These are phyloP conservation scores for Pisolithus microcarpus DNA, from an alignment of 768 basidiomycete species.

Conservation along the genomic window DNA sequence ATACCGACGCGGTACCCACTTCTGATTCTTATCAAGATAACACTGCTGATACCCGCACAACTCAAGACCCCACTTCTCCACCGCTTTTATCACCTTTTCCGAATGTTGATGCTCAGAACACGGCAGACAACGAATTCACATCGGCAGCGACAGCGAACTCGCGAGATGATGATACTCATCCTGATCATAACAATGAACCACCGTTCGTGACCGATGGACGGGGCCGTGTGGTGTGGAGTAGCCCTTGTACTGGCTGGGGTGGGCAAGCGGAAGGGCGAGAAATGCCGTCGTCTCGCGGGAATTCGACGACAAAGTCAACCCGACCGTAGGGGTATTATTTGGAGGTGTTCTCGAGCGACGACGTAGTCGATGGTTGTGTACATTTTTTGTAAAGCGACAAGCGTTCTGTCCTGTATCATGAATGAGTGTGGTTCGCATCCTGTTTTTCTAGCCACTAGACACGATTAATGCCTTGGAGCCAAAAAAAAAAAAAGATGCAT, in stretches of 20 bases:
- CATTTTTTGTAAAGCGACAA: not conserved
- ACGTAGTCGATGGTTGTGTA: not conserved
- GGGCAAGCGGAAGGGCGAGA: constrained; percentile 14
- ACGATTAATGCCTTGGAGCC: no score
- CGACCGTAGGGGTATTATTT: not conserved
- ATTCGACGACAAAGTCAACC: constrained; percentile 12
- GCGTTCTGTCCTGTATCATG: no score
- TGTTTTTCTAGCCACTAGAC: no score
- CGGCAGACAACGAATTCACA: not conserved
- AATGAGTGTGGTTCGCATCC: no score
- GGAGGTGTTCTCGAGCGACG: no score
- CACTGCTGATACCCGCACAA: not conserved
- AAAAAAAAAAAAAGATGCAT: no score
- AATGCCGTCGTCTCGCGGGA: constrained; percentile 15
- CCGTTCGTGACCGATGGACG: constrained; percentile 61
- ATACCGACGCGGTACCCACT: constrained; percentile 11
- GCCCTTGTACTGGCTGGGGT: constrained; percentile 18
- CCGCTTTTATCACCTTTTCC: not conserved
- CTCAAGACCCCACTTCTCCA: not conserved
- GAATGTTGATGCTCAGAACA: not conserved
- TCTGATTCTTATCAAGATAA: not conserved
- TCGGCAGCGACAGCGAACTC: not conserved
- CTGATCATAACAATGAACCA: constrained; percentile 34
- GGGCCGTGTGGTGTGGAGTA: constrained; percentile 49
- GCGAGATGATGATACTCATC: constrained; percentile 10